Conservation (phyloP, 2,329 filamentous ascomycete genomes). For the Dryadomyces quercus-mongolicae region DNA sequence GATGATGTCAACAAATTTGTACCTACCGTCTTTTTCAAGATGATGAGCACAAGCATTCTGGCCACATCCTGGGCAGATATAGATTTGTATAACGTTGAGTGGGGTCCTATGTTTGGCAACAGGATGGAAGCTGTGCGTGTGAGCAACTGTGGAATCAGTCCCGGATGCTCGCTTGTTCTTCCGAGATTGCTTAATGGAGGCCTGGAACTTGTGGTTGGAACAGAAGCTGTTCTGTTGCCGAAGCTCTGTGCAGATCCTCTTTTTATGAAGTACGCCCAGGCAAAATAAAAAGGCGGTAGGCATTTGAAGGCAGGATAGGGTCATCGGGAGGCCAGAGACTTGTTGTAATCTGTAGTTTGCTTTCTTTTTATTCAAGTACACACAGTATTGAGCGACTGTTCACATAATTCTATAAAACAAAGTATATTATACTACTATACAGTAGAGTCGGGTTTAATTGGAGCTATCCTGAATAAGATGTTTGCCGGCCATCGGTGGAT, state of each 20-base stretch:
- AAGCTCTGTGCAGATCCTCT: background rate
- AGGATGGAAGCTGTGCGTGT: background rate
- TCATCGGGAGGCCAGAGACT: too few species aligned
- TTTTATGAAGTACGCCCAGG: background rate
- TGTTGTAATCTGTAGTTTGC: too few species aligned
- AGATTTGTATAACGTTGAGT: background rate
- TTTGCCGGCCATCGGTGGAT: too few species aligned
- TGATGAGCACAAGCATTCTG: background rate
- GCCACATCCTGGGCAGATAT: background rate
- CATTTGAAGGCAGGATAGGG: too few species aligned
- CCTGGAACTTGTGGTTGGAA: background rate
- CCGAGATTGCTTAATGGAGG: background rate
- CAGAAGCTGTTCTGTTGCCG: background rate
- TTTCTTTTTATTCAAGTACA: too few species aligned
- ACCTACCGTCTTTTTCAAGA: background rate
- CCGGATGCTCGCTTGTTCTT: background rate
- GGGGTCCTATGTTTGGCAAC: background rate
- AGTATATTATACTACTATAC: too few species aligned
- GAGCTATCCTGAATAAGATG: too few species aligned
- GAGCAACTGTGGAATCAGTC: background rate
- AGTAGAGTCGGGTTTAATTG: too few species aligned
- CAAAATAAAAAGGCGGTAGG: background rate
- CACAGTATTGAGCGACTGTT: too few species aligned
- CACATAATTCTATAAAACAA: too few species aligned
- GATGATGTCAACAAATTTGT: background rate